Evolutionary conservation across 345 rosid genomes (phyloP), one percentile per base, ranked within the genome.

Genomic region (Ricinus communis): DNA sequence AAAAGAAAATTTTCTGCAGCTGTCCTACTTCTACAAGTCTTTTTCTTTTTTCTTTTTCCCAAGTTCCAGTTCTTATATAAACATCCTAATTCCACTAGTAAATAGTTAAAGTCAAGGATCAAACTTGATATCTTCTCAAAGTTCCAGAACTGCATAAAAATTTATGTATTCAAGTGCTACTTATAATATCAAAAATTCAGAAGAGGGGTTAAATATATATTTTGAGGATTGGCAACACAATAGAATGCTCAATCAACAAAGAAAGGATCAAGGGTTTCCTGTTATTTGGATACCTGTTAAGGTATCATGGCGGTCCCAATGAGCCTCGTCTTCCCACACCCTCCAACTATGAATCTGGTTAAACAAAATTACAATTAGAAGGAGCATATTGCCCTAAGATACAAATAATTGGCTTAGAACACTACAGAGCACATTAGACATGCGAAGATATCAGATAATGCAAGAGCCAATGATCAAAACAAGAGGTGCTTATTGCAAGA

Each of bases 281-380:
- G 16, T 7, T 46, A 30, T 45, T 41, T 47, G n/a, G 54, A 80
- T 80, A 95, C 99, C 96, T 74, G 84, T 77, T 79, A 87, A 79
- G 62, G 70, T 75, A 77, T 85, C 86, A 41, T 84, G 85, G 40
- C 74, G 80, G 72, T 92, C 96, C 85, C 62, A 74, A 67, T 57
- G 93, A 83, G 97, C 97, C 75, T 80, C 88, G 30, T 87, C 96
- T 79, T 95, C 99, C 97, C 99, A 95, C 5, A 55, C 77, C 77
- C 93, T 90, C 99, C 99, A 92, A 75, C 97, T 83, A 77, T 89
- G 97, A 78, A 92, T 87, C 99, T 94, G 77, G 49, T 71, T 41
- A 84, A 71, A 72, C 36, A 69, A 43, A 43, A 58, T 67, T 40
- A 67, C 45, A 76, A 62, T 31, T 47, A 22, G 18, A 59, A 76